Evolutionary conservation across 257 asterid genomes (phyloP), one percentile per base, ranked within the genome.

Genomic region (Pogostemon cablin): DNA sequence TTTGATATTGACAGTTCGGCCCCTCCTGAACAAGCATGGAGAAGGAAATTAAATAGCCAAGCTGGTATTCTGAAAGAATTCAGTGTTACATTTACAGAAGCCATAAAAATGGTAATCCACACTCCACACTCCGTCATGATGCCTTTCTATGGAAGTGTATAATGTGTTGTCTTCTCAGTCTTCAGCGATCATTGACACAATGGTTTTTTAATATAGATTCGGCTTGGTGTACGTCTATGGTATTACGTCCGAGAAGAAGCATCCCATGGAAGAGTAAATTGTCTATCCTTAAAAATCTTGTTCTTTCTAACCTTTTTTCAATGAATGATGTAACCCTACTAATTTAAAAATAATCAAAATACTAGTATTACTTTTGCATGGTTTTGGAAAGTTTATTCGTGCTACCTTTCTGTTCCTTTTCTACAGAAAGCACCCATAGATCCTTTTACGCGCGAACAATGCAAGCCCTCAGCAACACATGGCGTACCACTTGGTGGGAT

Each of bases 401-500:
- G 32, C 9, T 11, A 68, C 53, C 15, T 37, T 67, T 69, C 32
- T 56, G 62, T 48, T 44, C 55, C 49, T 37, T 64, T 69, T 62
- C 41, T 78, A 55, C 90, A 95, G 99, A 90, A 85, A 95, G 99
- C 99, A 62, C 99, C 98, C 6, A 95, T 95, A 65, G 97, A 95
- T 73, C 99, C 99, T 38, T 95, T 91, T 78, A 91, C 89, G 55
- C 85, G 92, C 71, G 91, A 80, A 84, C 86, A 87, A 59, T 95
- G 97, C 88, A 90, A 85, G 75, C 99, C 99, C 58, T 95, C 99
- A 50, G 96, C 96, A 78, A 81, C 99, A 65, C 95, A 85, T 15
- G 99, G 99, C 62, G 98, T 91, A 82, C 99, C 99, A 34, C 90
- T 95, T 37, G 99, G 99, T 73, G 99, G 99, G 72, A 91, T 95